phyloP scores from a whole-genome alignment of 768 basidiomycete species.

The Suillus fuscotomentosus region DNA sequence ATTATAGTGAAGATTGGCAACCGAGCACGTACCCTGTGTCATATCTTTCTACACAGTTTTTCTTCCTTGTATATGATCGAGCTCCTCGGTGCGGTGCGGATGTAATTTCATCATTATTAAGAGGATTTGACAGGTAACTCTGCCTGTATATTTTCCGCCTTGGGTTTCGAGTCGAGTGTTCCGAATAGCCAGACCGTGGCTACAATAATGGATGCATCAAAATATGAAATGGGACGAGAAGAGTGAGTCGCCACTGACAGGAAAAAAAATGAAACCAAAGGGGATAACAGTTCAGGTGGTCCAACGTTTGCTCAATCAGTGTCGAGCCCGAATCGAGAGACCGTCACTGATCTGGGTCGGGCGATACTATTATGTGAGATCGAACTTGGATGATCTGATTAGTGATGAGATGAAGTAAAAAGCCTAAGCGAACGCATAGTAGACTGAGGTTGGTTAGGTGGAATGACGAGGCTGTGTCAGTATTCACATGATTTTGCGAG shows the following conservation, averaged over 20 bases:
- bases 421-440: neutral
- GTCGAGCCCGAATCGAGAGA: neutral
- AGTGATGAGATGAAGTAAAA: neutral
- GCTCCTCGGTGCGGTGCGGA: constrained; percentile 26
- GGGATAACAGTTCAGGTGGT: neutral
- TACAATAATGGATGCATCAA: too few relatives aligned
- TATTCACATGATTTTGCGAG: too few relatives aligned
- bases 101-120: constrained; percentile 50
- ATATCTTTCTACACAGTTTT: constrained; percentile 48
- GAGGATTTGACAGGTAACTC: constrained; percentile 64
- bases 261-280: constrained; percentile 70
- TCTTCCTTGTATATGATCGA: constrained; percentile 28
- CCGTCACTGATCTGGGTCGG: neutral
- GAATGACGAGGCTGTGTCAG: constrained; percentile 42
- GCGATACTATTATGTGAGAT: neutral
- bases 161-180: constrained; percentile 40
- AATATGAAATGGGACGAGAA: constrained; percentile 10
- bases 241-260: constrained; percentile 43
- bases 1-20: neutral
- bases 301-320: neutral
- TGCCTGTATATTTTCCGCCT: constrained; percentile 18
- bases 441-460: constrained; percentile 51
- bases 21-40: constrained; percentile 22
- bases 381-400: neutral
- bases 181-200: constrained; percentile 31